Percentiles rank a stretch among this genome's conserved stretches.
These are phyloP conservation scores for Diaporthe vaccinii DNA, from an alignment of 2,329 filamentous ascomycete species.

Conservation along the genomic window DNA sequence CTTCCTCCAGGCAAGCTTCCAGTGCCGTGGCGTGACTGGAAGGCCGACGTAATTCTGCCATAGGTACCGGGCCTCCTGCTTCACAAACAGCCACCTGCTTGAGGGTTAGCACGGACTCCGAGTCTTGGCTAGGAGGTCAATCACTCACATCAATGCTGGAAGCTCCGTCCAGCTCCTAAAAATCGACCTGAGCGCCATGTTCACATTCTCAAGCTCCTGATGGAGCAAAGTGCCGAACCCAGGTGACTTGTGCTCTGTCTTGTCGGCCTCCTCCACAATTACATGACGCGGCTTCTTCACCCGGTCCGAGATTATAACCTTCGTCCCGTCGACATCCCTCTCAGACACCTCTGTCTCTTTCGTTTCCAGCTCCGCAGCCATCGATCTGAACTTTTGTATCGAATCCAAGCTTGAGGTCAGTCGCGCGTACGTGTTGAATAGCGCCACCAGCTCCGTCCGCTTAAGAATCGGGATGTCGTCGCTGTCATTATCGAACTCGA, in stretches of 20 bases:
- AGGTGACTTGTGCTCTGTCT: constrained; percentile 53
- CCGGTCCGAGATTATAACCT: constrained; percentile 51
- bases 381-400: constrained; percentile 77
- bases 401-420: constrained; percentile 85
- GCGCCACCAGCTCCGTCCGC: constrained; percentile 91
- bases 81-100: constrained; percentile 58
- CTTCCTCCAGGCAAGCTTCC: constrained; percentile 60
- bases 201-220: constrained; percentile 75
- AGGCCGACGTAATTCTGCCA: constrained; percentile 67
- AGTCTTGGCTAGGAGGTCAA: neutral
- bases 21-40: constrained; percentile 63
- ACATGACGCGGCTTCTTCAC: constrained; percentile 61
- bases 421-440: constrained; percentile 93
- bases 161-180: constrained; percentile 77
- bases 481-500: constrained; percentile 83
- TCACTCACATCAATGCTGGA: constrained; percentile 78
- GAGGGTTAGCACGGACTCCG: constrained; percentile 11
- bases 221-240: constrained; percentile 69
- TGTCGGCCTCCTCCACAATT: constrained; percentile 53
- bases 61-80: constrained; percentile 59
- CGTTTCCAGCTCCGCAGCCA: constrained; percentile 59
- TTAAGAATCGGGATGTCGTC: constrained; percentile 79
- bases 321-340: constrained; percentile 44
- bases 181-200: constrained; percentile 74
- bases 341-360: constrained; percentile 46